phyloP scores from a whole-genome alignment of 2,329 filamentous ascomycete species.

The Zymoseptoria ardabiliae region DNA sequence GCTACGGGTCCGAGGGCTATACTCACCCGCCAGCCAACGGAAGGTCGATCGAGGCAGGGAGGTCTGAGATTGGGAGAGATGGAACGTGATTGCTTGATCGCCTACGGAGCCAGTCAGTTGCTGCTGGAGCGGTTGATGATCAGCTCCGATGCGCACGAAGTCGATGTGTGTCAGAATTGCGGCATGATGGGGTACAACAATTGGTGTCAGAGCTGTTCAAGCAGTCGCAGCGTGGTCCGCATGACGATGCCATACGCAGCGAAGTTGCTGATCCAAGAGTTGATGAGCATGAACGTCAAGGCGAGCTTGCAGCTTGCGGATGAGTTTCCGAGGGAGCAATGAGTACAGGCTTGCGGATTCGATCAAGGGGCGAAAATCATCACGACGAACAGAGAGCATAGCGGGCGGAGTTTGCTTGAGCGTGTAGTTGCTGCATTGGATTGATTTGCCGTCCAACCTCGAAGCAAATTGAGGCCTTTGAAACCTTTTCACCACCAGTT shows the following conservation, averaged over 20 bases:
- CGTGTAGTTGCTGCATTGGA: background rate
- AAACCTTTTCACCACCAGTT: no score
- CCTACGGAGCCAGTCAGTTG: constrained; percentile 89
- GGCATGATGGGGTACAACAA: constrained; percentile 93
- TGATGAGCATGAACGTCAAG: constrained; percentile 98
- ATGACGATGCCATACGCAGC: constrained; percentile 98
- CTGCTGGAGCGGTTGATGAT: constrained; percentile 92
- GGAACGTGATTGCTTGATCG: constrained; percentile 97
- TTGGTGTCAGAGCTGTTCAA: constrained; percentile 90
- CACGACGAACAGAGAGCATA: constrained; percentile 3
- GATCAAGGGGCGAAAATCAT: background rate
- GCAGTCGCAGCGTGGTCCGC: constrained; percentile 72
- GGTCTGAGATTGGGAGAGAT: constrained; percentile 93
- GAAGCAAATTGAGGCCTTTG: no score
- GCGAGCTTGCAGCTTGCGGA: constrained; percentile 85
- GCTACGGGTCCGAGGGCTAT: constrained; percentile 84
- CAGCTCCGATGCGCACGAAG: constrained; percentile 78
- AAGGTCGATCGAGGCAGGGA: constrained; percentile 87
- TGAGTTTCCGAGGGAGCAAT: constrained; percentile 61
- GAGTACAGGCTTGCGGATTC: background rate
- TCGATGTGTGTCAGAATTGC: constrained; percentile 90
- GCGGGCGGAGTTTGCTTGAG: constrained; percentile 6
- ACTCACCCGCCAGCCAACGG: constrained; percentile 88
- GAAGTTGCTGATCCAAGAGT: constrained; percentile 89
- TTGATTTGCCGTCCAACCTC: background rate